Evolutionary conservation across 371 early-diverging fungal species (phyloP).

Genomic region (Actinomortierella ambigua): DNA sequence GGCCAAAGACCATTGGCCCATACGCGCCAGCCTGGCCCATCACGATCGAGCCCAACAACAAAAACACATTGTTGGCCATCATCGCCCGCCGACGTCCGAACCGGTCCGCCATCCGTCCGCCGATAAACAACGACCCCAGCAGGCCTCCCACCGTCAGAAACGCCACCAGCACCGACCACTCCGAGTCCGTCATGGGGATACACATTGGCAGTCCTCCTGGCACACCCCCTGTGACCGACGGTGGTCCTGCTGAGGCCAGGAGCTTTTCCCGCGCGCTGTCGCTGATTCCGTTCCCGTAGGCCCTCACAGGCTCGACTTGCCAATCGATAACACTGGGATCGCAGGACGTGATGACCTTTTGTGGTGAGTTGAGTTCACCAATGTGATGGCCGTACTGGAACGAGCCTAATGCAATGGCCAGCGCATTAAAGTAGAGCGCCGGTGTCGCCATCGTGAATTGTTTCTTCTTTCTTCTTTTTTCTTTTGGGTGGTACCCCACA

Average conservation of each 20-base stretch:
- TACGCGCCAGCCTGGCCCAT: constrained; percentile 65
- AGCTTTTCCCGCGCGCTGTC: too few species aligned
- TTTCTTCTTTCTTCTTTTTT: background rate
- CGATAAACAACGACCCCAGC: constrained; percentile 74
- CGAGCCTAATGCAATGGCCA: constrained; percentile 54
- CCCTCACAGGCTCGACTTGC: too few species aligned
- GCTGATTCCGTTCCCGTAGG: too few species aligned
- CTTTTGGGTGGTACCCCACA: background rate
- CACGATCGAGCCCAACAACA: constrained; percentile 65
- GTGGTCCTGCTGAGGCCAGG: too few species aligned
- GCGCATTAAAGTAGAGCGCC: constrained; percentile 37
- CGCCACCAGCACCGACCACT: constrained; percentile 74
- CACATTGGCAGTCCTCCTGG: constrained; percentile 66
- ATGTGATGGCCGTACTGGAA: constrained; percentile 87
- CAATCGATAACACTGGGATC: too few species aligned
- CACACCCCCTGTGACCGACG: too few species aligned
- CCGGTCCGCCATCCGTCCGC: constrained; percentile 69
- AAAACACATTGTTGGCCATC: constrained; percentile 65
- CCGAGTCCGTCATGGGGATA: constrained; percentile 80
- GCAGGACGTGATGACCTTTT: constrained; percentile 71
- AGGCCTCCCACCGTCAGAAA: constrained; percentile 83
- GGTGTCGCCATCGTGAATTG: constrained; percentile 30
- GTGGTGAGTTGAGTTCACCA: constrained; percentile 82
- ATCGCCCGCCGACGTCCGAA: constrained; percentile 79
- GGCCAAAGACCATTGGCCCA: constrained; percentile 66